Conservation (phyloP, 805 yeast species). For the Ogataea henricii region DNA sequence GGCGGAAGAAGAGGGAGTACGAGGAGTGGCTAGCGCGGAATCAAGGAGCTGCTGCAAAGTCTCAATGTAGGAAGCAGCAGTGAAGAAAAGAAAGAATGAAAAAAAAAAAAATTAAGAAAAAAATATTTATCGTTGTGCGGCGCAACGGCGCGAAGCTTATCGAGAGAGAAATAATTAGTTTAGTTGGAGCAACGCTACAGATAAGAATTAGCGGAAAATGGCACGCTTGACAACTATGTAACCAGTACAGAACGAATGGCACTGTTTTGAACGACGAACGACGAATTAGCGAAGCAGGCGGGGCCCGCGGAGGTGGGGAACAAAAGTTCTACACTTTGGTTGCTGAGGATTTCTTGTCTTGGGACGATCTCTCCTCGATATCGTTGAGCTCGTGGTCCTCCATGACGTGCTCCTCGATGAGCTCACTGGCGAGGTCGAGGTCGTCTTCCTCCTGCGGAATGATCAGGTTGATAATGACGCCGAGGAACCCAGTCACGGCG, state of each 20-base stretch:
- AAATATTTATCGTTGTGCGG: too few species aligned
- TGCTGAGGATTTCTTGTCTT: constrained; percentile 22
- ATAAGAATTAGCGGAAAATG: background rate
- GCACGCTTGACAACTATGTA: background rate
- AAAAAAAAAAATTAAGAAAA: too few species aligned
- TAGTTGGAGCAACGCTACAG: background rate
- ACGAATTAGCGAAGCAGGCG: background rate
- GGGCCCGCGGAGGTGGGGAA: background rate
- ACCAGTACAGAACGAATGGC: background rate
- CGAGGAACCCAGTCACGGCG: constrained; percentile 56
- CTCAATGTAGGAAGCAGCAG: constrained; percentile 1
- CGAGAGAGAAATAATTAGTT: too few species aligned
- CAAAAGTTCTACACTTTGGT: constrained; percentile 4
- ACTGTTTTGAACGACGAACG: background rate
- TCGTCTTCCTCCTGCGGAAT: constrained; percentile 54
- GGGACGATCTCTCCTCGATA: constrained; percentile 23
- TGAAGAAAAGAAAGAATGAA: too few species aligned
- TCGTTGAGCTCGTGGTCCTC: constrained; percentile 16
- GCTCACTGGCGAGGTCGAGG: constrained; percentile 41
- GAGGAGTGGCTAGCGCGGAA: constrained; percentile 41
- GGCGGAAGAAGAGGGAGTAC: constrained; percentile 53
- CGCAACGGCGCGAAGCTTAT: background rate
- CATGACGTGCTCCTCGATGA: constrained; percentile 38
- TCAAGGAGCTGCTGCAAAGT: background rate
- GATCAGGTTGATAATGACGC: constrained; percentile 49